Base-by-base conservation (phyloP, 2,329 filamentous ascomycete genomes). In the Daldinia sp. region DNA sequence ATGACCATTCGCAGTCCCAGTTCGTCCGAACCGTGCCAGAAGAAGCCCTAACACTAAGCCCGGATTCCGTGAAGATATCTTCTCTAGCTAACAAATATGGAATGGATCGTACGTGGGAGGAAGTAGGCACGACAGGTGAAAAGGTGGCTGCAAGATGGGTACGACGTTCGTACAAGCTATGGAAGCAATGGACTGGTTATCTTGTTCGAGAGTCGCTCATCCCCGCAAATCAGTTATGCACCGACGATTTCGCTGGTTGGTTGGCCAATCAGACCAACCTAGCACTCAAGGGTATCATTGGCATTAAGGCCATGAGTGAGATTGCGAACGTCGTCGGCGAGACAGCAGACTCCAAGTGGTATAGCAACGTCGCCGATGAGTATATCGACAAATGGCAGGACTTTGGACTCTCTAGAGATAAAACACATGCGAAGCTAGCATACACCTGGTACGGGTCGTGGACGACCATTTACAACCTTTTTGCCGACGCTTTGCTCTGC, bases 381-480 rank as follows among this genome's bases (percentile, higher is more conserved):
- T 93, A 92, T 72, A 84, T 93, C 67, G 79, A 83, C 58, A 88
- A 90, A 71, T 94, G 91, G 91, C 85, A 91, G 72, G 83, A 86
- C 49, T 85, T 85, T 62, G 90, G 85, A 52, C 87, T 92, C 70
- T 90, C 89, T 4, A 83, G 89, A 27, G 90, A 93, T 71, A 83
- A 85, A 45, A 86, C 86, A 0, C 90, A 93, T 72, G 90, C 90
- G 25, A 93, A 93, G 75, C 79, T 94, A 27, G 88, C 90, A 3
- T 94, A 94, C 73, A 85, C 91, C 64, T 93, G 90, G 90, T 90
- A 90, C 68, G 90, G 90, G 11, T 92, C 89, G 51, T 94, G 91
- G 90, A 93, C 91, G 5, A 93, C 90, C 0, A 82, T 93, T 19
- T 94, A 94, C 77, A 92, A 91, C 68, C 82, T 93, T 10, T 94